phyloP scores from a whole-genome alignment of 306 rosid species.

The Acmispon strigosus region DNA sequence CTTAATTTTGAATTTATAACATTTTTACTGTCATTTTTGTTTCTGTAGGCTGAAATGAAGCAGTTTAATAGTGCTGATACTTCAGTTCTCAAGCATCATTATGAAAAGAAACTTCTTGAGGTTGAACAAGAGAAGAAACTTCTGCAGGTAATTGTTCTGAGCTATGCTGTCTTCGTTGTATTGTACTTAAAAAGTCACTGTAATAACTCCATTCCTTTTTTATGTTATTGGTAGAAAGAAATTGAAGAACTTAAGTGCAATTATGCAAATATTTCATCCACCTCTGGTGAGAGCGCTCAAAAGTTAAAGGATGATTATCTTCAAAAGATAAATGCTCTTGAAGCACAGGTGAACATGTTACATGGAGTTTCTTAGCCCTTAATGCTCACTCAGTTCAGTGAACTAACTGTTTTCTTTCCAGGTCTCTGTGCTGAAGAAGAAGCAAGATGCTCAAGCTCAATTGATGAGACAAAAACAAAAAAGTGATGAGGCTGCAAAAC shows the following conservation, averaged over 20 bases:
- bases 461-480: constrained; percentile 82
- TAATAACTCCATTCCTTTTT: constrained; percentile 3
- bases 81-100: constrained; percentile 74
- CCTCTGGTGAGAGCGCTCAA: constrained; percentile 79
- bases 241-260: constrained; percentile 65
- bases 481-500: constrained; percentile 87
- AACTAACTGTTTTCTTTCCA: constrained; percentile 37
- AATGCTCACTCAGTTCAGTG: not conserved
- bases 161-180: not conserved
- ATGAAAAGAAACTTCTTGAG: constrained; percentile 87
- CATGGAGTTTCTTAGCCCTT: not conserved
- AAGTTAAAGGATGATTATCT: constrained; percentile 83
- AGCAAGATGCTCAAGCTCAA: constrained; percentile 96
- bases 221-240: constrained; percentile 52
- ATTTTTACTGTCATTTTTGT: not conserved
- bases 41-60: constrained; percentile 89
- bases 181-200: not conserved
- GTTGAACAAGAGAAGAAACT: constrained; percentile 81
- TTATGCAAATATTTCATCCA: constrained; percentile 64
- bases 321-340: constrained; percentile 81
- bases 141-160: constrained; percentile 55
- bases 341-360: constrained; percentile 61
- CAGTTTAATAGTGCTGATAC: constrained; percentile 48
- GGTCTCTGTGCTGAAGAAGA: constrained; percentile 87
- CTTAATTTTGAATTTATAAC: not conserved